These are phyloP conservation scores for Adansonia rubrostipa DNA, from an alignment of 441 rosid species.

Conservation along the genomic window DNA sequence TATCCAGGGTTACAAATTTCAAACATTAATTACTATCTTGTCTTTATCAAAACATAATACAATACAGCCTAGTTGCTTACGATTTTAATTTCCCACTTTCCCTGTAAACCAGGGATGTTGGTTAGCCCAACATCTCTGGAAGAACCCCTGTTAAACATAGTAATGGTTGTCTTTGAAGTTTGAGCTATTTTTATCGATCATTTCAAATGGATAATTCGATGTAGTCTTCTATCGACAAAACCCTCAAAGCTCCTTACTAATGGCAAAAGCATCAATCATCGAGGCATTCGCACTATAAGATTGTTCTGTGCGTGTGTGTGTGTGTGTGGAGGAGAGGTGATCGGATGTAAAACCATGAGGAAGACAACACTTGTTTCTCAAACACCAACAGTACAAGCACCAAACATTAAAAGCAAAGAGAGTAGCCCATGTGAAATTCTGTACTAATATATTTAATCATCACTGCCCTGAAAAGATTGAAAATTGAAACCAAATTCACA, in stretches of 20 bases:
- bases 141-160: no score
- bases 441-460: background rate
- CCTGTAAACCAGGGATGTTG: no score
- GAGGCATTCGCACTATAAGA: background rate
- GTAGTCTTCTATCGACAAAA: no score
- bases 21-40: background rate
- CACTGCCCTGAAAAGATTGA: background rate
- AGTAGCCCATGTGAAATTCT: background rate
- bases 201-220: no score
- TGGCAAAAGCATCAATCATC: background rate
- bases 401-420: background rate
- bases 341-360: background rate
- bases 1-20: background rate
- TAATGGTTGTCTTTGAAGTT: no score
- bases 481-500: background rate
- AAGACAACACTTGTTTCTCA: background rate
- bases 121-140: no score
- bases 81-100: no score
- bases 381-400: background rate
- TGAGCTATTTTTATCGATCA: no score
- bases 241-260: background rate
- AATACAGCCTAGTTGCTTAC: no score
- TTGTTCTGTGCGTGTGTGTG: background rate
- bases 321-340: background rate
- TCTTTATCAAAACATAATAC: background rate